Conservation (phyloP, 2,329 filamentous ascomycete genomes). For the Arthrobotrys pseudoclavata region DNA sequence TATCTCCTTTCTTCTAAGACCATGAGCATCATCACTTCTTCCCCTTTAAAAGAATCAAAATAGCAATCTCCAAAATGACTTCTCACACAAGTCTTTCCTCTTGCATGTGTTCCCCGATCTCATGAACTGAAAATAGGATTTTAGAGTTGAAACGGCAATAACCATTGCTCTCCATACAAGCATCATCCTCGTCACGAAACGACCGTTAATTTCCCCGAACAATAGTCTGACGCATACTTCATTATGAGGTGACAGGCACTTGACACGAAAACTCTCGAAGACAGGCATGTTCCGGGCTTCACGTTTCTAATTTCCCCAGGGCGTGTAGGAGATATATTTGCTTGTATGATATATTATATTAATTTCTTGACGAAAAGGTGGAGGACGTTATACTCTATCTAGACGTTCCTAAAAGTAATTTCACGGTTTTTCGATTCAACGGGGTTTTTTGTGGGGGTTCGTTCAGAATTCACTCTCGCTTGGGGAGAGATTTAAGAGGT, state of each 20-base stretch:
- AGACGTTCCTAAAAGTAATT: constrained; percentile 3
- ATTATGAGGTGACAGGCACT: constrained; percentile 30
- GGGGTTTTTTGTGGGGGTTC: constrained; percentile 1
- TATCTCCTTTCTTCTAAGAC: constrained; percentile 3
- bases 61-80: not conserved
- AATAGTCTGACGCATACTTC: constrained; percentile 29
- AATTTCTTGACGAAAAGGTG: too few species aligned
- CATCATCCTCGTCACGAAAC: constrained; percentile 30
- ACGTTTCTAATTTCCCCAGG: constrained; percentile 20
- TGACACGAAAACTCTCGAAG: constrained; percentile 3
- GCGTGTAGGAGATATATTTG: constrained; percentile 22
- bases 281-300: constrained; percentile 17
- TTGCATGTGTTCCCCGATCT: constrained; percentile 5
- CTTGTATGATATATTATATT: not conserved
- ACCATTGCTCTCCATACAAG: constrained; percentile 5
- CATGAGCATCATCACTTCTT: constrained; percentile 35
- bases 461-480: constrained; percentile 23
- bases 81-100: not conserved
- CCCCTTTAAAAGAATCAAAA: too few species aligned
- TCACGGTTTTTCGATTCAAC: not conserved
- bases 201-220: constrained; percentile 29
- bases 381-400: constrained; percentile 9
- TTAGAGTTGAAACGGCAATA: constrained; percentile 27
- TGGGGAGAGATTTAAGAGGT: constrained; percentile 34
- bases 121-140: constrained; percentile 25